phyloP scores from a whole-genome alignment of 2,329 filamentous ascomycete species.

The Pseudogymnoascus sp. region DNA sequence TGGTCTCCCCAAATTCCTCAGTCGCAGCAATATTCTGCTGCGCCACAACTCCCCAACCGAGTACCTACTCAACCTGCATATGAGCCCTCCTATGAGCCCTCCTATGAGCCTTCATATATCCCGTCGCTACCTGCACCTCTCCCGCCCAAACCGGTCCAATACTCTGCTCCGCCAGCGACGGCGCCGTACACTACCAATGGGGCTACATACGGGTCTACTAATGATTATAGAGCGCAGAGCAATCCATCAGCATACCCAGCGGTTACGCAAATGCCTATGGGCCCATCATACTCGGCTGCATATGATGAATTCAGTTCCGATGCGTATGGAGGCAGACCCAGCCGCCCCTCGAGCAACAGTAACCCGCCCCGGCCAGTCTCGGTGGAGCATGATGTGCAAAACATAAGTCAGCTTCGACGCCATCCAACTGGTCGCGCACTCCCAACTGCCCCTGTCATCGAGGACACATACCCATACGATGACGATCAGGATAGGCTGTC shows the following conservation, averaged over 20 bases:
- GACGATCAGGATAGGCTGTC: constrained; percentile 21
- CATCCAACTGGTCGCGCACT: constrained; percentile 29
- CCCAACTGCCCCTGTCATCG: constrained; percentile 26
- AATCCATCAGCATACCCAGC: constrained; percentile 19
- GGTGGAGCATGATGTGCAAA: constrained; percentile 11
- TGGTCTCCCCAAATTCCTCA: constrained; percentile 9
- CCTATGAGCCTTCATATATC: constrained; percentile 20
- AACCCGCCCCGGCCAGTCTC: constrained; percentile 13
- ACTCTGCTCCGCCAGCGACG: constrained; percentile 19
- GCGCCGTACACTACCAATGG: constrained; percentile 25
- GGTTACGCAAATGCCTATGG: constrained; percentile 12
- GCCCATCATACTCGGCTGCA: constrained; percentile 14
- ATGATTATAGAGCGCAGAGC: constrained; percentile 21
- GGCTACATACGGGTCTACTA: constrained; percentile 16
- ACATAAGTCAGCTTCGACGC: constrained; percentile 21
- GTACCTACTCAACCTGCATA: constrained; percentile 17
- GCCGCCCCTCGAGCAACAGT: constrained; percentile 18
- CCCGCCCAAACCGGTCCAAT: constrained; percentile 19
- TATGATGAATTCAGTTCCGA: constrained; percentile 15
- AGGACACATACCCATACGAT: constrained; percentile 17
- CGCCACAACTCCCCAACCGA: constrained; percentile 19
- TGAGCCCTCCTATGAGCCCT: neutral
- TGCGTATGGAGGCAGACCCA: constrained; percentile 19
- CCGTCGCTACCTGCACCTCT: constrained; percentile 21
- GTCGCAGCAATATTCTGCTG: constrained; percentile 19